Percentiles rank a stretch among this genome's conserved stretches.
These are phyloP conservation scores for Colletotrichum sp. DNA, from an alignment of 2,329 filamentous ascomycete species.

Conservation along the genomic window DNA sequence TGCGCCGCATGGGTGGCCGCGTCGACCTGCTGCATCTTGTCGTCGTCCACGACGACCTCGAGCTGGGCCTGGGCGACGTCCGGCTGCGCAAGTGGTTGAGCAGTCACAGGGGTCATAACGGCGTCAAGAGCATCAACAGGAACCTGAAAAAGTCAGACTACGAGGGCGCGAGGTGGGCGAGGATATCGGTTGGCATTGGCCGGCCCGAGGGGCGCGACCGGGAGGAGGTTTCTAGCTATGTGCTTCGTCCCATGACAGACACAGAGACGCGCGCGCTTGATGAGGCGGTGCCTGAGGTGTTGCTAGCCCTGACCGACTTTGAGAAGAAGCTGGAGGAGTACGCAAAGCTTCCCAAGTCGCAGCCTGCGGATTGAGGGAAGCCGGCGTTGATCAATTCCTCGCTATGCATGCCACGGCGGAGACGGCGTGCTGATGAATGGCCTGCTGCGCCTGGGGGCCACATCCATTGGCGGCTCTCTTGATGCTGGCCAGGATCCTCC, in stretches of 20 bases:
- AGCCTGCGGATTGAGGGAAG: not conserved
- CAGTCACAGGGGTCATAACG: conserved; percentile 76
- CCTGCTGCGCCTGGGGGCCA: not conserved
- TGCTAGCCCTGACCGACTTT: conserved; percentile 52
- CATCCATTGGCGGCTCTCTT: not conserved
- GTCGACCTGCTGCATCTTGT: conserved; percentile 61
- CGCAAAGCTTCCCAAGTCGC: not conserved
- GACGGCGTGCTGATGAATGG: not conserved
- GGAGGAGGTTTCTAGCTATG: conserved; percentile 75
- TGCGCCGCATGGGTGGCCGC: conserved; percentile 37
- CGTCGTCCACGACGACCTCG: conserved; percentile 88
- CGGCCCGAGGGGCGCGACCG: conserved; percentile 73
- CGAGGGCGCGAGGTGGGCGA: conserved; percentile 48
- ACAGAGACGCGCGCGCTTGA: conserved; percentile 57
- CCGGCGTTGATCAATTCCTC: not conserved
- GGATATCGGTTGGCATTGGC: conserved; percentile 88
- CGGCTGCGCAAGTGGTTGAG: conserved; percentile 66
- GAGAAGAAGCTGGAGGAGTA: conserved; percentile 33
- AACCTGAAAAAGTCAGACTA: conserved; percentile 49
- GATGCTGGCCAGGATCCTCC: not conserved
- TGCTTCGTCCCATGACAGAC: conserved; percentile 70
- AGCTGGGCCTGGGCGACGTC: conserved; percentile 72
- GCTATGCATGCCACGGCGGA: not conserved
- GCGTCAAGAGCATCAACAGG: conserved; percentile 70
- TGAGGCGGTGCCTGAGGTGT: conserved; percentile 56